Conservation (phyloP, 495 filamentous ascomycete species). For the Tuber borchii region DNA sequence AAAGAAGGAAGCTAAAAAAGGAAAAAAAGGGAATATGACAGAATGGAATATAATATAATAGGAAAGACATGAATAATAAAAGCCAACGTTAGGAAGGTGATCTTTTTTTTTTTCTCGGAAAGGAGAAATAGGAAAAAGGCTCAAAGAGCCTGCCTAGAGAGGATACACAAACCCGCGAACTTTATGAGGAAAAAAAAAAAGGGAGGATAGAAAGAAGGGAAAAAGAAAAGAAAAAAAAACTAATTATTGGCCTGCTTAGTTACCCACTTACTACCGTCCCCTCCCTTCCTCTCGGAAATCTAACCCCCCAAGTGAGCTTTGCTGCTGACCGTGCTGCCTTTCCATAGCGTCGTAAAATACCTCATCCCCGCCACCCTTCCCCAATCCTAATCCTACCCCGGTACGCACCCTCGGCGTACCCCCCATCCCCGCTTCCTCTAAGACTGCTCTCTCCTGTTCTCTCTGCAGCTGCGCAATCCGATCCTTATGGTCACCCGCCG, state of each 20-base stretch:
- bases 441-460: slow-evolving; percentile 34
- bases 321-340: neutral
- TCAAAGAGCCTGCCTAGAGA: neutral
- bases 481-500: slow-evolving; percentile 20
- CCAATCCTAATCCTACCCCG: neutral
- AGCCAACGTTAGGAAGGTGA: neutral
- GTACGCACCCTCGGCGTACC: neutral
- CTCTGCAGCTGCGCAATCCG: slow-evolving; percentile 26
- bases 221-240: neutral
- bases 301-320: neutral
- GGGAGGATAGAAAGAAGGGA: neutral
- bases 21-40: neutral
- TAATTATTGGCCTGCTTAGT: neutral
- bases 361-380: neutral
- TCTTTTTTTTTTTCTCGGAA: neutral
- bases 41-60: neutral
- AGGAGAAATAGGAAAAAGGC: neutral
- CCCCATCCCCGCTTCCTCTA: slow-evolving; percentile 19
- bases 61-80: neutral
- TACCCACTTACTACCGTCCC: neutral
- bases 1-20: neutral
- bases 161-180: neutral
- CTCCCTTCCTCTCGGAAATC: slow-evolving; percentile 5
- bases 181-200: neutral
- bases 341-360: slow-evolving; percentile 6